These are phyloP conservation scores for Gossypium trilobum DNA, from an alignment of 441 rosid species.

Conservation along the genomic window DNA sequence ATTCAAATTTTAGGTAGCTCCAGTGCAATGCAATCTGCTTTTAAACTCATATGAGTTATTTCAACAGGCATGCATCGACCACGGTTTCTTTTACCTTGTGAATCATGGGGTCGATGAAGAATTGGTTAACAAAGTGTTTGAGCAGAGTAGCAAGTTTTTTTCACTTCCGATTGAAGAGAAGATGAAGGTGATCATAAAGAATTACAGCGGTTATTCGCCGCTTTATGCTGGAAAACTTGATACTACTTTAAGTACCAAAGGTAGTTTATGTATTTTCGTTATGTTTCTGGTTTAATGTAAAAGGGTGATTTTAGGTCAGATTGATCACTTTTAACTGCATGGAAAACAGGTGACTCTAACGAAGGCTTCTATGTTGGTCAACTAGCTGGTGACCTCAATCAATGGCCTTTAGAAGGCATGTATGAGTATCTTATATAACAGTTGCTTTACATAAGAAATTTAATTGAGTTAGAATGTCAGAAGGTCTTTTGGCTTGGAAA, in stretches of 20 bases:
- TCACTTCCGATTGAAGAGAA: conserved; percentile 48
- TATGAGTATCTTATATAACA: neutral
- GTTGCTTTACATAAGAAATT: too few relatives aligned
- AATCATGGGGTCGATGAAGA: conserved; percentile 64
- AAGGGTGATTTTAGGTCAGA: neutral
- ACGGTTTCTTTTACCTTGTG: conserved; percentile 71
- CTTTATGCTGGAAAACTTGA: conserved; percentile 55
- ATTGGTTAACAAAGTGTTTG: conserved; percentile 27
- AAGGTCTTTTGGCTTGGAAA: conserved; percentile 15
- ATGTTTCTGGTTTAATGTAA: too few relatives aligned
- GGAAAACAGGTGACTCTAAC: neutral
- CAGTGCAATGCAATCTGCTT: neutral
- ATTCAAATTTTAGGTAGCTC: neutral
- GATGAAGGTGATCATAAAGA: conserved; percentile 36
- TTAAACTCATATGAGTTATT: neutral
- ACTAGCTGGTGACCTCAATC: neutral
- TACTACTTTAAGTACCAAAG: conserved; percentile 36
- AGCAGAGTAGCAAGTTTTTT: conserved; percentile 46
- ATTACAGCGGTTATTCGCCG: conserved; percentile 55
- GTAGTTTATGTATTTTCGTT: conserved; percentile 18
- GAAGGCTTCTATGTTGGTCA: neutral
- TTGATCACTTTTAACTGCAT: neutral
- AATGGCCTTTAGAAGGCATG: conserved; percentile 3
- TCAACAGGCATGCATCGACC: conserved; percentile 59
- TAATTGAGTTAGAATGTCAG: neutral